Evolutionary conservation across 352 stramenopile species (phyloP).

Genomic region (Pythium pyrilobum): DNA sequence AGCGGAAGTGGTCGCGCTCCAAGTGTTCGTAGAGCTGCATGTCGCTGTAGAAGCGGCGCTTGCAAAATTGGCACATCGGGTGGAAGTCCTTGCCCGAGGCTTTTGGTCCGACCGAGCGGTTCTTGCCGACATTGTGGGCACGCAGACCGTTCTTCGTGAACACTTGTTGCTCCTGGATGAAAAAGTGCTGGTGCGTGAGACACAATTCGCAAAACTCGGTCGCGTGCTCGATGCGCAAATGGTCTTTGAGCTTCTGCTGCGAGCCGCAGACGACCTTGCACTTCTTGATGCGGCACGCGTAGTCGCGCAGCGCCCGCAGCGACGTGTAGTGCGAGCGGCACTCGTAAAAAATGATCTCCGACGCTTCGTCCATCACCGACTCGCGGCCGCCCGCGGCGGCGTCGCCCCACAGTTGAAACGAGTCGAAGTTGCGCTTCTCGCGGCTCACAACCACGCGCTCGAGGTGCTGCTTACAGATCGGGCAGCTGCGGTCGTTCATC

Average conservation of each 20-base stretch:
- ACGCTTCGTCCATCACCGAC: slow-evolving; percentile 62
- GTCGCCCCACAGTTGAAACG: slow-evolving; percentile 76
- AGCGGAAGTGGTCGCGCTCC: slow-evolving; percentile 88
- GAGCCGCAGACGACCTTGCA: slow-evolving; percentile 51
- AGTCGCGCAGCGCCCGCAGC: slow-evolving; percentile 52
- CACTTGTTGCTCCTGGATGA: slow-evolving; percentile 75
- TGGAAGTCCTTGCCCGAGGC: slow-evolving; percentile 75
- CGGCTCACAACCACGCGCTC: slow-evolving; percentile 64
- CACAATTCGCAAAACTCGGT: slow-evolving; percentile 79
- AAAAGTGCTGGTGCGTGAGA: slow-evolving; percentile 70
- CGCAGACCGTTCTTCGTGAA: slow-evolving; percentile 70
- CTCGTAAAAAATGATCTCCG: slow-evolving; percentile 76
- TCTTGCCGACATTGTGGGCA: slow-evolving; percentile 55
- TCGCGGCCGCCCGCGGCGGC: slow-evolving; percentile 37
- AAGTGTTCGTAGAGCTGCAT: slow-evolving; percentile 84
- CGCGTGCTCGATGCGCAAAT: slow-evolving; percentile 56
- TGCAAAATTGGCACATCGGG: slow-evolving; percentile 88
- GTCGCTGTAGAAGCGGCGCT: slow-evolving; percentile 79
- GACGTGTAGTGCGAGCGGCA: slow-evolving; percentile 57
- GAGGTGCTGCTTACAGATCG: slow-evolving; percentile 73
- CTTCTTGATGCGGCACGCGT: slow-evolving; percentile 56
- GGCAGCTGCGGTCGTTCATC: slow-evolving; percentile 72
- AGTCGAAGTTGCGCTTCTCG: slow-evolving; percentile 40
- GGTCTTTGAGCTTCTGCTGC: slow-evolving; percentile 58
- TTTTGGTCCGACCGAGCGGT: slow-evolving; percentile 33